Evolutionary conservation across 2,329 filamentous ascomycete species (phyloP).

Genomic region (Penicillium oxalicum): DNA sequence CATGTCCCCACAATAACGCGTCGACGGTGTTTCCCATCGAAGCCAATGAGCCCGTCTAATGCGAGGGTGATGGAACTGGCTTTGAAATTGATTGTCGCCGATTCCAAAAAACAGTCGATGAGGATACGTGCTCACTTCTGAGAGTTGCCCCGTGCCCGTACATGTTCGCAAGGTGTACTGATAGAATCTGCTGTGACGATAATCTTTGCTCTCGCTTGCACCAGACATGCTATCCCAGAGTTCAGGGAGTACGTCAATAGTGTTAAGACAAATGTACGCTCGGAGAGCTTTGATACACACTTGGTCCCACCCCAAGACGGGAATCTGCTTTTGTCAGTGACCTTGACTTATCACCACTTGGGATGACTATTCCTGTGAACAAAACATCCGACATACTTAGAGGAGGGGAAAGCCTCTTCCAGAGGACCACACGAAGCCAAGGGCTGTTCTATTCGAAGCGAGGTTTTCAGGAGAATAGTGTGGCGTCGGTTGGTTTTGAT

Average conservation of each 20-base stretch:
- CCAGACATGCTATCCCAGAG: background rate
- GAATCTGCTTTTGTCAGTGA: background rate
- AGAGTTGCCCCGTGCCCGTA: background rate
- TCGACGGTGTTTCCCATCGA: background rate
- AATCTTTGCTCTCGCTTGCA: constrained; percentile 1
- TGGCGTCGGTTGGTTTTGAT: no score
- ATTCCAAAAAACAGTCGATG: constrained; percentile 2
- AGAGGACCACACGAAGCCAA: no score
- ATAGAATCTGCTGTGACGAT: constrained; percentile 7
- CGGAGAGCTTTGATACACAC: constrained; percentile 1
- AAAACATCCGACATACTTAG: background rate
- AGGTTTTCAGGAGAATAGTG: no score
- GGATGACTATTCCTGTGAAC: background rate
- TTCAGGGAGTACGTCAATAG: constrained; percentile 4
- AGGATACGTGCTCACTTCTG: constrained; percentile 3
- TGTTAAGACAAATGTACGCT: constrained; percentile 8
- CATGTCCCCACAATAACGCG: background rate
- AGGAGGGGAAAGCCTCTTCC: background rate
- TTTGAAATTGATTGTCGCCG: background rate
- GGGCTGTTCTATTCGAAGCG: no score
- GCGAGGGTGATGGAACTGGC: background rate
- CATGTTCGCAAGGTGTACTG: background rate
- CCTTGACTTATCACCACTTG: background rate
- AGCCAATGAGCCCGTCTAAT: background rate
- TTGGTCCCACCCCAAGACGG: constrained; percentile 4